phyloP scores from a whole-genome alignment of 306 rosid species.

The Benincasa hispida region DNA sequence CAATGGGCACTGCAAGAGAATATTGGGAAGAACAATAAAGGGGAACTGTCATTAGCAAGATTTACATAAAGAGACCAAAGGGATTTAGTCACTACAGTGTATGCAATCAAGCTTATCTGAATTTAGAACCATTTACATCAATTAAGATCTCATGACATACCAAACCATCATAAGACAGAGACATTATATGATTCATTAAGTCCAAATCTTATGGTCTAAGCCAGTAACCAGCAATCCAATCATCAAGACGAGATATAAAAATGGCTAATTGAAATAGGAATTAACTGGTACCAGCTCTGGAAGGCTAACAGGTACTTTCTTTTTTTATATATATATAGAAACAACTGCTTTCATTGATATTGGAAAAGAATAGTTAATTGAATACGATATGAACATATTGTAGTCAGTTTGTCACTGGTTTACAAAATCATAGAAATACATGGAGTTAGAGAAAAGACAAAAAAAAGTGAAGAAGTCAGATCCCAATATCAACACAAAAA shows the following conservation, averaged over 20 bases:
- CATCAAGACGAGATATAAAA: background rate
- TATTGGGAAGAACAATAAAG: background rate
- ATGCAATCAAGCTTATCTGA: background rate
- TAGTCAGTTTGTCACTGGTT: background rate
- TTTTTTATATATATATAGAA: no score
- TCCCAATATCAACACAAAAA: background rate
- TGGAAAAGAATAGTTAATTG: background rate
- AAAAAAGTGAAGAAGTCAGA: background rate
- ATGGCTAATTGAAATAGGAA: background rate
- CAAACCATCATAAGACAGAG: background rate
- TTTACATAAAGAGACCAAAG: slow-evolving; percentile 7
- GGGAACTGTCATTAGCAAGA: background rate
- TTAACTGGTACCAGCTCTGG: background rate
- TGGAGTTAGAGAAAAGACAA: background rate
- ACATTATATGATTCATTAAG: background rate
- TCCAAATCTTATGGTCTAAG: background rate
- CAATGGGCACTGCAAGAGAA: slow-evolving; percentile 51
- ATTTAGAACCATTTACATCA: background rate
- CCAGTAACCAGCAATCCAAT: background rate
- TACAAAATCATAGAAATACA: background rate
- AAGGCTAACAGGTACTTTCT: background rate
- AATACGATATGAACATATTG: background rate
- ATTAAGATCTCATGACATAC: background rate
- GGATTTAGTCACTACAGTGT: slow-evolving; percentile 8
- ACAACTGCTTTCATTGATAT: no score